Conservation (phyloP, 768 basidiomycete species). For the Boletellus emodensis region DNA sequence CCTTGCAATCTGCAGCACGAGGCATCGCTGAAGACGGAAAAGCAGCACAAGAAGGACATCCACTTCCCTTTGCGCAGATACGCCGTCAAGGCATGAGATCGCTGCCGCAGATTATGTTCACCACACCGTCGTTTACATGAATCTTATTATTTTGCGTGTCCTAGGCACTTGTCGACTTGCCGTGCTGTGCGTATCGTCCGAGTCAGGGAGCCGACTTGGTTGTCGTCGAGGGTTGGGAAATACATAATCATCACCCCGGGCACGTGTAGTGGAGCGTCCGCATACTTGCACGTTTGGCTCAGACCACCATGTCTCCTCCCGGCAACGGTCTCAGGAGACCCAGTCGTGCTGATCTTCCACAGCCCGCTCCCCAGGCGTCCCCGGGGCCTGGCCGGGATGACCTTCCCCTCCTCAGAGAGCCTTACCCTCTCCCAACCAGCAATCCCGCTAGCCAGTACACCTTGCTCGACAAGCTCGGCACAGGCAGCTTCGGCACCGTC, state of each 20-base stretch:
- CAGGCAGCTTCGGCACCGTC: conserved; percentile 93
- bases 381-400: conserved; percentile 40
- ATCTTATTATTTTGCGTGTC: conserved; percentile 34
- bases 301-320: conserved; percentile 42
- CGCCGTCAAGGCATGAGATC: conserved; percentile 83
- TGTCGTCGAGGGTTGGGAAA: conserved; percentile 7
- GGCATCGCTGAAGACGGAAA: conserved; percentile 78
- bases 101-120: conserved; percentile 18
- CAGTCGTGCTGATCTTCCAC: conserved; percentile 39
- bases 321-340: conserved; percentile 37
- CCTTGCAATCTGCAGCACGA: conserved; percentile 58
- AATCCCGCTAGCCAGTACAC: conserved; percentile 91
- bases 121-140: conserved; percentile 27
- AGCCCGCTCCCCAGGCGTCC: conserved; percentile 34
- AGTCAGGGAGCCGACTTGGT: neutral
- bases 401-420: conserved; percentile 45
- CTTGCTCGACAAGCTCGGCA: conserved; percentile 92
- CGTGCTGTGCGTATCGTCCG: conserved; percentile 27
- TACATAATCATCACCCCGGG: neutral
- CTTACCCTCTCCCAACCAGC: conserved; percentile 65
- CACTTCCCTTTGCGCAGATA: conserved; percentile 95
- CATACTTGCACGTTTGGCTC: conserved; percentile 18
- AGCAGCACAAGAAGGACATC: conserved; percentile 89
- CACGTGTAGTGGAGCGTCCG: conserved; percentile 27
- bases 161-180: conserved; percentile 32